These are phyloP conservation scores for Primulina huaijiensis DNA, from an alignment of 257 asterid genomes.

Conservation along the genomic window DNA sequence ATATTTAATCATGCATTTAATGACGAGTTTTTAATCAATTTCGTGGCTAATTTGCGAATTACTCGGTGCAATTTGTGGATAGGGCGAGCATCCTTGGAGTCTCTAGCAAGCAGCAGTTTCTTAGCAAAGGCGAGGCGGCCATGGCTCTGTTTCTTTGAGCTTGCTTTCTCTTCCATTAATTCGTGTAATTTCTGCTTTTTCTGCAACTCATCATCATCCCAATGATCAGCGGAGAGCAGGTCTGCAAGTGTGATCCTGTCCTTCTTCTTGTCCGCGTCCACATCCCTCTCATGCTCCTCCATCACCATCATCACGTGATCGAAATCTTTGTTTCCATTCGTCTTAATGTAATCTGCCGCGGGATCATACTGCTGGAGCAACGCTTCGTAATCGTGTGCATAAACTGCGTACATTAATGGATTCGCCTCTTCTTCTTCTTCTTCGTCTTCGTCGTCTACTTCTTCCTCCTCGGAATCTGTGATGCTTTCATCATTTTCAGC, in stretches of 20 bases:
- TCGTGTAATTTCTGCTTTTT: background rate
- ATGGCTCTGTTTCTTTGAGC: conserved; percentile 18
- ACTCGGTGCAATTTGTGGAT: conserved; percentile 51
- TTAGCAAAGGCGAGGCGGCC: conserved; percentile 27
- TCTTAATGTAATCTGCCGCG: background rate
- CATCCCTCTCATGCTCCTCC: background rate
- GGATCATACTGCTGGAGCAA: background rate
- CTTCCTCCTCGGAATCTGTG: conserved; percentile 7
- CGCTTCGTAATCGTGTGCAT: conserved; percentile 13
- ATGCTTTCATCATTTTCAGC: conserved; percentile 7
- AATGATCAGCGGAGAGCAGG: conserved; percentile 47
- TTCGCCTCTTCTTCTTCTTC: conserved; percentile 25
- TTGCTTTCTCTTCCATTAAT: conserved; percentile 12
- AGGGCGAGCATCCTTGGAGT: conserved; percentile 39
- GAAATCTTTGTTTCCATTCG: background rate
- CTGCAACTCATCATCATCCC: conserved; percentile 4
- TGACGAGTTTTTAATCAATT: too few relatives aligned
- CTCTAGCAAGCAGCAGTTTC: conserved; percentile 29
- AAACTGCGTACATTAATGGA: conserved; percentile 26
- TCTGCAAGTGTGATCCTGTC: conserved; percentile 67
- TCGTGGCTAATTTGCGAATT: background rate
- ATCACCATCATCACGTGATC: conserved; percentile 22
- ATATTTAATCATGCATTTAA: background rate
- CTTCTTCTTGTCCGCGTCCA: conserved; percentile 25
- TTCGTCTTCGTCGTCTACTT: background rate